These are phyloP conservation scores for Punctularia strigosozonata DNA, from an alignment of 768 basidiomycete genomes.

Conservation along the genomic window DNA sequence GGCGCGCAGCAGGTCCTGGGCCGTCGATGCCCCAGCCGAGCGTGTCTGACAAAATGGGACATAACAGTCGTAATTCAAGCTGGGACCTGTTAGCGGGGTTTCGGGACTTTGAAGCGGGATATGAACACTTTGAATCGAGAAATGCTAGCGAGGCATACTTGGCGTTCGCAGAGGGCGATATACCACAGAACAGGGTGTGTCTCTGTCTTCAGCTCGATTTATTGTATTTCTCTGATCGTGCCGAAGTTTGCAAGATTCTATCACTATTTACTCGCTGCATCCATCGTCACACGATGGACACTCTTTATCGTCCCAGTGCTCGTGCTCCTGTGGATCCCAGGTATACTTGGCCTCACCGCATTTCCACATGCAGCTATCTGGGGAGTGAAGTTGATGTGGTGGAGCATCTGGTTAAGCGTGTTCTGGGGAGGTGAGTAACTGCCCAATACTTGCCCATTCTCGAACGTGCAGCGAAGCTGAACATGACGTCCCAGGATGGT, in stretches of 20 bases:
- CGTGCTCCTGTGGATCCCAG: slow-evolving; percentile 58
- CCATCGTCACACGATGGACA: slow-evolving; percentile 71
- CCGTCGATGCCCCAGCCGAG: too few relatives aligned
- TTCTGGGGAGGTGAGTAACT: slow-evolving; percentile 61
- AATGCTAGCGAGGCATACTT: slow-evolving; percentile 40
- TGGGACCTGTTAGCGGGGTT: slow-evolving; percentile 42
- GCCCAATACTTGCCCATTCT: neutral
- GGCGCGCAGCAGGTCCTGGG: too few relatives aligned
- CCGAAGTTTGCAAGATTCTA: slow-evolving; percentile 49
- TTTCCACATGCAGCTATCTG: slow-evolving; percentile 44
- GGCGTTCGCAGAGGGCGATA: slow-evolving; percentile 48
- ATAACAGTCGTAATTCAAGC: slow-evolving; percentile 23
- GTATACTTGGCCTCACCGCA: slow-evolving; percentile 51
- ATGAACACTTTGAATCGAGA: slow-evolving; percentile 46
- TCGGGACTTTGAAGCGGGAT: slow-evolving; percentile 39
- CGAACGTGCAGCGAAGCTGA: neutral
- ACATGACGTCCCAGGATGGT: slow-evolving; percentile 56
- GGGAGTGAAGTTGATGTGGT: slow-evolving; percentile 54
- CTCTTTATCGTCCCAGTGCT: slow-evolving; percentile 69
- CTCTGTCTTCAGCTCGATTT: slow-evolving; percentile 1
- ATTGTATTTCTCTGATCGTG: slow-evolving; percentile 2
- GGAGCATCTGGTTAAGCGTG: slow-evolving; percentile 78
- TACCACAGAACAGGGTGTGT: slow-evolving; percentile 42
- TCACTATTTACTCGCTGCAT: slow-evolving; percentile 62
- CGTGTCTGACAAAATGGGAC: too few relatives aligned